phyloP scores from a whole-genome alignment of 2,329 filamentous ascomycete species.

The Colletotrichum liriopes region DNA sequence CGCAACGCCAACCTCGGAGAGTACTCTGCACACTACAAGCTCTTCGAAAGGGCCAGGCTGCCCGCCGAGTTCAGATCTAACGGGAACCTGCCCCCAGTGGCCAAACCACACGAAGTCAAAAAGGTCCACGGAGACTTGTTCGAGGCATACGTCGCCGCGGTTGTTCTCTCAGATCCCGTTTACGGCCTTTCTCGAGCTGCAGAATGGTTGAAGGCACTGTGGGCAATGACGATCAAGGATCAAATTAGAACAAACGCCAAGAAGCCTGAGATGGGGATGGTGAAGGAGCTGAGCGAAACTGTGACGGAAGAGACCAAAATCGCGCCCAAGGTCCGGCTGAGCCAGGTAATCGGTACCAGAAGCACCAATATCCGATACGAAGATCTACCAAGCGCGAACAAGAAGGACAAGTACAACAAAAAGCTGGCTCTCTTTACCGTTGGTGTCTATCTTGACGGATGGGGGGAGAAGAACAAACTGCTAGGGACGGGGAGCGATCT shows the following conservation, averaged over 20 bases:
- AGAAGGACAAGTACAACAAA: constrained; percentile 67
- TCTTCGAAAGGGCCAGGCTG: constrained; percentile 76
- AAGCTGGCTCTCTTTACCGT: constrained; percentile 74
- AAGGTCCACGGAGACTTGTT: constrained; percentile 92
- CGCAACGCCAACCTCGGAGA: constrained; percentile 83
- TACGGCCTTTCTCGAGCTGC: constrained; percentile 75
- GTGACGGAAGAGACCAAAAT: constrained; percentile 6
- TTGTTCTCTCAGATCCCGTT: constrained; percentile 77
- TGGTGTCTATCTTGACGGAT: constrained; percentile 77
- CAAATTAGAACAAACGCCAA: constrained; percentile 59
- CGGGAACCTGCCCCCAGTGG: constrained; percentile 49
- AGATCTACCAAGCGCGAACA: constrained; percentile 62
- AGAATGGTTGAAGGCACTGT: constrained; percentile 82
- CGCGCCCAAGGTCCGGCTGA: constrained; percentile 65
- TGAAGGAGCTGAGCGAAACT: constrained; percentile 43
- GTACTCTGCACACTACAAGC: constrained; percentile 79
- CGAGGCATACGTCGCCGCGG: constrained; percentile 89
- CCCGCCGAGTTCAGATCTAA: constrained; percentile 61
- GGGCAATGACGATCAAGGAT: constrained; percentile 75
- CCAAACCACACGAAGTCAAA: constrained; percentile 64
- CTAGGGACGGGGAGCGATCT: constrained; percentile 76
- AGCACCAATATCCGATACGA: constrained; percentile 75
- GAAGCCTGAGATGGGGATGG: constrained; percentile 28
- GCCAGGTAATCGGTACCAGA: constrained; percentile 67
- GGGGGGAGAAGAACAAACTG: constrained; percentile 75